Conservation (phyloP, 169 alveolate genomes). For the Cryptosporidium xiaoi region DNA sequence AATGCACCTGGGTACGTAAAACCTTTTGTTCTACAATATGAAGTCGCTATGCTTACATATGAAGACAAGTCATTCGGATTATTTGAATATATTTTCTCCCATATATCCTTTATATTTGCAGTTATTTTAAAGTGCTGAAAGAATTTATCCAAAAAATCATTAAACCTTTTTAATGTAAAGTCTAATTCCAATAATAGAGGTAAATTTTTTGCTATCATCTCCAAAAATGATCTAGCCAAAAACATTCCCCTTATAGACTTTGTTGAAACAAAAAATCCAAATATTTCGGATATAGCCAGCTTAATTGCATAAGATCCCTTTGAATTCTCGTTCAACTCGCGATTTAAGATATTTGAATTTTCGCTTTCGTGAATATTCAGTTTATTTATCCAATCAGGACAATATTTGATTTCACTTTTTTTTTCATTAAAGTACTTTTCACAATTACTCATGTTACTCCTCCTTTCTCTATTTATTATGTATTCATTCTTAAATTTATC, state of each 20-base stretch:
- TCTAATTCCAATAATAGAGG: slow-evolving; percentile 39
- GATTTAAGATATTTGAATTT: not conserved
- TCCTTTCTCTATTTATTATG: not conserved
- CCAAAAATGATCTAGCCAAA: slow-evolving; percentile 59
- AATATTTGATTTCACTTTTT: not conserved
- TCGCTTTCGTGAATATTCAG: not conserved
- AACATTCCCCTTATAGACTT: slow-evolving; percentile 43
- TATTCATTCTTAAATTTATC: slow-evolving; percentile 9
- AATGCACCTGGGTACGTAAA: slow-evolving; percentile 58
- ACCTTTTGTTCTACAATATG: slow-evolving; percentile 69
- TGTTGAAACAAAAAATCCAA: slow-evolving; percentile 71
- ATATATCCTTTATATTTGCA: slow-evolving; percentile 24
- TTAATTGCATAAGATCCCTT: slow-evolving; percentile 32
- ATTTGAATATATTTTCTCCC: slow-evolving; percentile 57
- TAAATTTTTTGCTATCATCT: slow-evolving; percentile 67
- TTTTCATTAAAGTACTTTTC: not conserved
- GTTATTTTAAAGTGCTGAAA: slow-evolving; percentile 37
- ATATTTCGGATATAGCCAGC: slow-evolving; percentile 65
- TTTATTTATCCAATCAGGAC: slow-evolving; percentile 41
- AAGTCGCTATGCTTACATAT: slow-evolving; percentile 38
- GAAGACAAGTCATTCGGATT: slow-evolving; percentile 47
- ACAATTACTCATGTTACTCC: not conserved
- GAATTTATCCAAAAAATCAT: slow-evolving; percentile 46
- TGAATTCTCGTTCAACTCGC: not conserved
- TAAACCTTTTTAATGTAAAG: slow-evolving; percentile 9